Conservation (phyloP, 2,329 filamentous ascomycete genomes). For the Colletotrichum orchidophilum region DNA sequence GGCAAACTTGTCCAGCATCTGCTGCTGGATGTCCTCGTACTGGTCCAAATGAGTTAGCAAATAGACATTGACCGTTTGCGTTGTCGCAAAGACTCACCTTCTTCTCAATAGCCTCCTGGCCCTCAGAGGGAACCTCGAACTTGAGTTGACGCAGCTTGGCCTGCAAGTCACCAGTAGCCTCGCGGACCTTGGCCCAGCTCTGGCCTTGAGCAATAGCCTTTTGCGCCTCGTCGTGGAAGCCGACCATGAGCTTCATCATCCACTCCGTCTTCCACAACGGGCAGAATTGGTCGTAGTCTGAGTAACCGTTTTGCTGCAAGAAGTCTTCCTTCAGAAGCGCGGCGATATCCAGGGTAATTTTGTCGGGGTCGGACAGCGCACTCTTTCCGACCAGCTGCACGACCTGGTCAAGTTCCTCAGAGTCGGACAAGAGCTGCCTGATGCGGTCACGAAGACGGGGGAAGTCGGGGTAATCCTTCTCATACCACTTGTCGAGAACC, state of each 20-base stretch:
- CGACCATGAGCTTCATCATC: constrained; percentile 99
- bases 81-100: constrained; percentile 67
- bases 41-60: constrained; percentile 55
- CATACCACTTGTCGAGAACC: constrained; percentile 91
- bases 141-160: constrained; percentile 89
- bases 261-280: constrained; percentile 99
- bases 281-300: constrained; percentile 98
- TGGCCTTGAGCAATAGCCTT: constrained; percentile 93
- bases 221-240: constrained; percentile 96
- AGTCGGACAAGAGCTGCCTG: constrained; percentile 91
- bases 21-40: constrained; percentile 92
- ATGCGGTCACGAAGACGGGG: constrained; percentile 91
- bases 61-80: background rate
- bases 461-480: constrained; percentile 93
- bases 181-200: constrained; percentile 91
- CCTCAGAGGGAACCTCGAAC: constrained; percentile 91
- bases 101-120: constrained; percentile 81
- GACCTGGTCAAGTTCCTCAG: constrained; percentile 97
- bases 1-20: constrained; percentile 97
- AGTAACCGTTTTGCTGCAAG: constrained; percentile 98
- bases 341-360: constrained; percentile 96
- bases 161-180: constrained; percentile 89
- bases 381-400: constrained; percentile 99
- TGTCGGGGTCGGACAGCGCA: constrained; percentile 93
- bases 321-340: constrained; percentile 97